Evolutionary conservation across 2,329 filamentous ascomycete genomes (phyloP), one percentile per base, ranked within the genome.

Genomic region (Pseudogymnoascus sp.): DNA sequence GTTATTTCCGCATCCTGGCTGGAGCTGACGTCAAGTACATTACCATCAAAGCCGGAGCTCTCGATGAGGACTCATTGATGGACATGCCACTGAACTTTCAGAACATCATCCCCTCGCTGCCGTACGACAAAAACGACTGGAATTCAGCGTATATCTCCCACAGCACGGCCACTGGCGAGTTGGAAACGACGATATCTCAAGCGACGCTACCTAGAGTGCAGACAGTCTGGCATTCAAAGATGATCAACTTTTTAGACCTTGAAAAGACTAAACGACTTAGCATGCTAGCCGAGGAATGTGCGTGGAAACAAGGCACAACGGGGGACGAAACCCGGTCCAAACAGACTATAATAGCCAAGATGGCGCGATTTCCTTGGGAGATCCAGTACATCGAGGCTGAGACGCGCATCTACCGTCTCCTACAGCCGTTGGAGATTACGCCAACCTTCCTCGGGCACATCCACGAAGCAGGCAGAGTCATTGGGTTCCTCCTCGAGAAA

Each of bases 401-500:
- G 65, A 69, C 68, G 7, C 59, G 63, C 50, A 62, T 65, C 14
- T 69, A 69, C 61, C 61, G 21, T 1, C 38, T 61, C 19, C 7
- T 29, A 4, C 38, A 62, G 6, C 38, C 29, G 1, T 19, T 33
- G 1, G 3, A 1, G n/a, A 60, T 76, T 19, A 73, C 72, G n/a
- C 73, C 73, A 11, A 68, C 66, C 35, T 76, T 77, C 68, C 67
- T 76, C 37, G 74, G 66, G 40, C 72, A 76, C 67, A 59, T 76
- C 47, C 68, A 70, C 44, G 73, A 76, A 67, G 66, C 71, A 42
- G 72, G 72, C 61, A 70, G 73, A 19, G 67, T 74, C 50, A 72
- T 76, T 19, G 74, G 75, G 10, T 71, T 77, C 64, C 63, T 77
- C 24, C 60, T 75, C 61, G 71, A 74, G 65, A 75, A 74, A 63